Conservation (phyloP, 1,139 yeast species). For the Pichia sp. region DNA sequence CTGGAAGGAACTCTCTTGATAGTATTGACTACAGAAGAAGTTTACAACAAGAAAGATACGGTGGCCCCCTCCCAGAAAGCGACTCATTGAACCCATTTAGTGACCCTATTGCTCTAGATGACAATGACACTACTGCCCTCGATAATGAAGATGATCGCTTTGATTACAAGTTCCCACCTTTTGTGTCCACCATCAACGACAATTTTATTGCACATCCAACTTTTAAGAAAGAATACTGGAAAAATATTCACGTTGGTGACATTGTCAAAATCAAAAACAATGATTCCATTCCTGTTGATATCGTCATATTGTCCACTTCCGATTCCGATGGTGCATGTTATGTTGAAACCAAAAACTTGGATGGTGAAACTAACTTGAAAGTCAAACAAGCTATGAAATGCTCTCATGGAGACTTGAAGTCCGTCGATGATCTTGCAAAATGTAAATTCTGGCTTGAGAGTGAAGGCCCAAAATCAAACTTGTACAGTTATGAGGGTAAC, state of each 20-base stretch:
- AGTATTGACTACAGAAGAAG: slow-evolving; percentile 26
- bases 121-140: slow-evolving; percentile 13
- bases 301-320: slow-evolving; percentile 70
- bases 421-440: slow-evolving; percentile 56
- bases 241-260: slow-evolving; percentile 84
- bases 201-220: slow-evolving; percentile 18
- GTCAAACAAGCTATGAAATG: slow-evolving; percentile 67
- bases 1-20: slow-evolving; percentile 25
- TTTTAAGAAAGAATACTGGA: slow-evolving; percentile 77
- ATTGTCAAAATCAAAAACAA: slow-evolving; percentile 75
- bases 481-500: slow-evolving; percentile 87
- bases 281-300: slow-evolving; percentile 93
- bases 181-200: slow-evolving; percentile 20
- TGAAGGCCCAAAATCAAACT: slow-evolving; percentile 80
- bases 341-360: slow-evolving; percentile 89
- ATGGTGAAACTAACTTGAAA: slow-evolving; percentile 94
- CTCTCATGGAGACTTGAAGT: slow-evolving; percentile 41
- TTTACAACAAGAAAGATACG: slow-evolving; percentile 17
- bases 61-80: slow-evolving; percentile 12
- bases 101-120: slow-evolving; percentile 20
- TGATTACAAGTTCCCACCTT: slow-evolving; percentile 18
- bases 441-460: slow-evolving; percentile 81
- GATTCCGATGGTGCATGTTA: slow-evolving; percentile 89
- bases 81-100: slow-evolving; percentile 18
- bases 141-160: slow-evolving; percentile 7